phyloP scores from a whole-genome alignment of 805 yeast genomes.

The Saturnispora sekii region DNA sequence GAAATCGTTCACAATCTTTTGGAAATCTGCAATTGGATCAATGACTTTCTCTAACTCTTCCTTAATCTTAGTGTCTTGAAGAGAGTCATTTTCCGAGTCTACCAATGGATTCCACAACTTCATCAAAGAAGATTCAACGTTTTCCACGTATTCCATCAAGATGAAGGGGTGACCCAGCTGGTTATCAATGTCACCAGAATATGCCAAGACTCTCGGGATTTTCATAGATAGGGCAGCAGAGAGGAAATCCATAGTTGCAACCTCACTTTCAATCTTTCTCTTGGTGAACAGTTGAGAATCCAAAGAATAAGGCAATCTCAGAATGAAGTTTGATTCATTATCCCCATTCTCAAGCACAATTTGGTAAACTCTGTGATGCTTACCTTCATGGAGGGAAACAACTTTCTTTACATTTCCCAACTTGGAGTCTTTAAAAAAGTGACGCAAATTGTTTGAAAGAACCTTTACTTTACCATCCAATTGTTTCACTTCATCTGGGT shows the following conservation, averaged over 20 bases:
- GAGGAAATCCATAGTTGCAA: slow-evolving; percentile 85
- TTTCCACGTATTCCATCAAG: slow-evolving; percentile 69
- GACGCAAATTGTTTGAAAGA: slow-evolving; percentile 16
- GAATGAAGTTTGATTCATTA: slow-evolving; percentile 42
- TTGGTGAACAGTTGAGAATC: slow-evolving; percentile 57
- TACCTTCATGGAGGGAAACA: slow-evolving; percentile 85
- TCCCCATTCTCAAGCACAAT: slow-evolving; percentile 31
- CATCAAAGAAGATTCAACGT: slow-evolving; percentile 62
- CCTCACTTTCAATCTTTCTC: slow-evolving; percentile 75
- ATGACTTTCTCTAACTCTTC: slow-evolving; percentile 50
- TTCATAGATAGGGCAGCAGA: slow-evolving; percentile 50
- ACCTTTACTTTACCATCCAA: slow-evolving; percentile 17
- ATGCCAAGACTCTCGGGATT: slow-evolving; percentile 67
- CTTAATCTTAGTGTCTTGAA: slow-evolving; percentile 38
- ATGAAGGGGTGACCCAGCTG: slow-evolving; percentile 66
- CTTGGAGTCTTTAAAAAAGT: slow-evolving; percentile 12
- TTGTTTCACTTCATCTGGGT: slow-evolving; percentile 32
- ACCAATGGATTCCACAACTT: slow-evolving; percentile 82
- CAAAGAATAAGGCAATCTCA: slow-evolving; percentile 79
- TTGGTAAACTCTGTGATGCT: slow-evolving; percentile 82
- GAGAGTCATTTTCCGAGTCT: slow-evolving; percentile 34
- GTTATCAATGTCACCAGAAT: slow-evolving; percentile 53
- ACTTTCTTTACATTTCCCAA: slow-evolving; percentile 49
- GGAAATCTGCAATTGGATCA: slow-evolving; percentile 55
- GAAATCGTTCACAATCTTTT: slow-evolving; percentile 27